Evolutionary conservation across 768 basidiomycete species (phyloP).

Genomic region (Auriculariales sp.): DNA sequence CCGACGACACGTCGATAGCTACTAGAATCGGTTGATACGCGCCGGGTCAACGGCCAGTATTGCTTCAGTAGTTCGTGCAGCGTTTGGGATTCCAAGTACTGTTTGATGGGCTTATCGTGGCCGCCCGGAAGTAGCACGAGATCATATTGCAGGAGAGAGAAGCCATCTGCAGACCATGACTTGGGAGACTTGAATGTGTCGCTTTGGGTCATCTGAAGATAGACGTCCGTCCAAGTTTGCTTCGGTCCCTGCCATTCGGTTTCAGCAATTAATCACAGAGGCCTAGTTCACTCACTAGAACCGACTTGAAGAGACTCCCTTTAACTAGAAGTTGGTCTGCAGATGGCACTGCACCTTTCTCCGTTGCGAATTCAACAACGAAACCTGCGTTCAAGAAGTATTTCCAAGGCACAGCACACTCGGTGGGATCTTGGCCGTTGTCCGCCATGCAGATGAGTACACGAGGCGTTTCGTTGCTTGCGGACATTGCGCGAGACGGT

Average conservation of each 20-base stretch:
- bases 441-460: constrained; percentile 4
- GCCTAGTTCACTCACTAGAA: neutral
- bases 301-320: neutral
- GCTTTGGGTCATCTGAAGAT: neutral
- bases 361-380: constrained; percentile 4
- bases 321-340: constrained; percentile 1
- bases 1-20: constrained; percentile 1
- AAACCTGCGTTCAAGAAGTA: neutral
- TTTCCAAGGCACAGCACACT: neutral
- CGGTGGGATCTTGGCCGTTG: constrained; percentile 5
- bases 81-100: constrained; percentile 1
- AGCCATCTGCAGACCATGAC: constrained; percentile 1
- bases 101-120: constrained; percentile 5
- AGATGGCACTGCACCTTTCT: neutral
- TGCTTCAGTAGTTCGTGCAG: constrained; percentile 1
- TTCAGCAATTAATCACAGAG: neutral
- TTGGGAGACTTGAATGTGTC: neutral
- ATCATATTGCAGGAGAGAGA: constrained; percentile 2
- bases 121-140: constrained; percentile 6
- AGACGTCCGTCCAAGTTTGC: neutral
- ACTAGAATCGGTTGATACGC: neutral
- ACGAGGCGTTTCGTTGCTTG: neutral
- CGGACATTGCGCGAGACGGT: too few relatives aligned
- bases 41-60: constrained; percentile 1
- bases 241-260: neutral